These are phyloP conservation scores for Fomitopsis pulvina DNA, from an alignment of 768 basidiomycete species.

Conservation along the genomic window DNA sequence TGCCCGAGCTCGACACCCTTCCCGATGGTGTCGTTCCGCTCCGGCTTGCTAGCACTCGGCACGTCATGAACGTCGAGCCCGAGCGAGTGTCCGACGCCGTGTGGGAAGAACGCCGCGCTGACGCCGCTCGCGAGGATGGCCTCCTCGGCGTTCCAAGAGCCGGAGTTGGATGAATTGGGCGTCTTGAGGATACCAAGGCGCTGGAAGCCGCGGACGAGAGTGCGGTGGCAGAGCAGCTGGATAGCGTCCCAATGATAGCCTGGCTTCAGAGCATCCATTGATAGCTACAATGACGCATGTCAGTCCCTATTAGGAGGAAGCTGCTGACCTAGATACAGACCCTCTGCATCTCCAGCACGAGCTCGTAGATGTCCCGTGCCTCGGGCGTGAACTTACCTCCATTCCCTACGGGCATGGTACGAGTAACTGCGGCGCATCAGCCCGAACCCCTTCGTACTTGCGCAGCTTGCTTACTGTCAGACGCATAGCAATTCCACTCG, in stretches of 20 bases:
- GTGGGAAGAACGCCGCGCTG: slow-evolving; percentile 87
- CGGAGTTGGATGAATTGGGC: slow-evolving; percentile 39
- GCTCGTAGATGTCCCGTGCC: slow-evolving; percentile 74
- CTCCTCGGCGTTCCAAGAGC: slow-evolving; percentile 55
- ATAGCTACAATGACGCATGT: slow-evolving; percentile 37
- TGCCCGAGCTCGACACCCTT: slow-evolving; percentile 30
- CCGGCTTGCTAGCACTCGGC: slow-evolving; percentile 75
- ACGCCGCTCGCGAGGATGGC: slow-evolving; percentile 72
- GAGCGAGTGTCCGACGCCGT: slow-evolving; percentile 86
- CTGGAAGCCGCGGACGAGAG: slow-evolving; percentile 78
- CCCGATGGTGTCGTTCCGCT: slow-evolving; percentile 43
- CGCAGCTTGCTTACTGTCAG: slow-evolving; percentile 52
- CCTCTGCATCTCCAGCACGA: slow-evolving; percentile 89
- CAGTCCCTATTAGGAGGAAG: background rate
- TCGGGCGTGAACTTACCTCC: slow-evolving; percentile 83
- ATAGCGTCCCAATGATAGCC: slow-evolving; percentile 89
- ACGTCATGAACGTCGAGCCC: slow-evolving; percentile 96
- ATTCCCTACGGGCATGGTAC: slow-evolving; percentile 91
- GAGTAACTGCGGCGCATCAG: slow-evolving; percentile 34
- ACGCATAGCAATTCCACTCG: slow-evolving; percentile 70
- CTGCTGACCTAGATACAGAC: slow-evolving; percentile 28
- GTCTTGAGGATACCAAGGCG: slow-evolving; percentile 78
- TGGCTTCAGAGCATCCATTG: slow-evolving; percentile 63
- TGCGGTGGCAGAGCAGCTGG: slow-evolving; percentile 77
- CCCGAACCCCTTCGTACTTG: no score